Evolutionary conservation across 2,329 filamentous ascomycete species (phyloP).

Genomic region (Sporothrix humicola): DNA sequence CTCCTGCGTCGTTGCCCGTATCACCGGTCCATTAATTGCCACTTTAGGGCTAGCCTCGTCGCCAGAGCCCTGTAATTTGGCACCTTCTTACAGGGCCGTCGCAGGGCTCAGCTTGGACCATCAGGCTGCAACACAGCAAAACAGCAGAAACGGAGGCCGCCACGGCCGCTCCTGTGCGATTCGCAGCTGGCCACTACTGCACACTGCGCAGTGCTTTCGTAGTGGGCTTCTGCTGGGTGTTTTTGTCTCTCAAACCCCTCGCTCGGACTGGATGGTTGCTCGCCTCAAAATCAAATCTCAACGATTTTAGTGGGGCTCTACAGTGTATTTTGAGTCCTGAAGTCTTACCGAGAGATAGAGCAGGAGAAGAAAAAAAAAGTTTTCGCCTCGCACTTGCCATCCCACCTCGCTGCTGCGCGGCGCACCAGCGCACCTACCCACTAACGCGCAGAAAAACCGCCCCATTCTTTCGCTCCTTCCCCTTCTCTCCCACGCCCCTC

Average conservation of each 20-base stretch:
- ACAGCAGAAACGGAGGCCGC: background rate
- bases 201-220: slow-evolving; percentile 12
- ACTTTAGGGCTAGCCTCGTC: slow-evolving; percentile 1
- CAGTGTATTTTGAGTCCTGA: background rate
- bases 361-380: background rate
- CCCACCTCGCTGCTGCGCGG: background rate
- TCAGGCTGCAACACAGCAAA: slow-evolving; percentile 17
- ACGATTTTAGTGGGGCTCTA: slow-evolving; percentile 9
- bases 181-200: slow-evolving; percentile 16
- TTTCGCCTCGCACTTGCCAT: slow-evolving; percentile 22
- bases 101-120: slow-evolving; percentile 23
- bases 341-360: background rate
- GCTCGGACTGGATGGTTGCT: slow-evolving; percentile 23
- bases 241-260: slow-evolving; percentile 22
- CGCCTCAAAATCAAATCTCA: background rate
- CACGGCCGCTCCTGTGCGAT: slow-evolving; percentile 2
- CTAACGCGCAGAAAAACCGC: slow-evolving; percentile 19
- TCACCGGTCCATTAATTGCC: slow-evolving; percentile 8
- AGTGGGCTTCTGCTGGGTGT: background rate
- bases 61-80: slow-evolving; percentile 18
- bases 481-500: slow-evolving; percentile 16
- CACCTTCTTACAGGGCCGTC: background rate
- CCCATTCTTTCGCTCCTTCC: slow-evolving; percentile 18
- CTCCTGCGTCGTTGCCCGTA: slow-evolving; percentile 19
- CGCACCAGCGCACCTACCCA: background rate